A percentile compares a stretch with the other conserved stretches of the same genome.
phyloP scores from a whole-genome alignment of 1,139 yeast species.

The Saccharomyces hybrid region DNA sequence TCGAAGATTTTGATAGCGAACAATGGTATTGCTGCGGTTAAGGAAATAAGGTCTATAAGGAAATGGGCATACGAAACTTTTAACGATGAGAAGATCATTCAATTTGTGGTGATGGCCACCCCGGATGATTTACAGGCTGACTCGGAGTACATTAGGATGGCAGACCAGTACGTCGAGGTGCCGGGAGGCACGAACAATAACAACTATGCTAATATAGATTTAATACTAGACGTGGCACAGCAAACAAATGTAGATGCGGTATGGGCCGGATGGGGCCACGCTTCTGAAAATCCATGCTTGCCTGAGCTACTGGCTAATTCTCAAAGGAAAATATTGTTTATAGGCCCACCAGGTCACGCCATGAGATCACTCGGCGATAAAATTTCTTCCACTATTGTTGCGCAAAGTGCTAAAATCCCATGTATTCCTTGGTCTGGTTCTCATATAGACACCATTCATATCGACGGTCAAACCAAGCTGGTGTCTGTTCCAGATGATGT shows the following conservation, averaged over 20 bases:
- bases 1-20: conserved; percentile 85
- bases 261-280: conserved; percentile 99
- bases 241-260: conserved; percentile 95
- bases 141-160: conserved; percentile 97
- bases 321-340: conserved; percentile 78
- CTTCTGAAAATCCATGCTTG: conserved; percentile 88
- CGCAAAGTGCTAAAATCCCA: conserved; percentile 95
- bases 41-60: conserved; percentile 92
- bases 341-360: conserved; percentile 98
- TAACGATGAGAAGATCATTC: conserved; percentile 88
- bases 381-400: conserved; percentile 93
- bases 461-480: conserved; percentile 61
- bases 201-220: conserved; percentile 94
- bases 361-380: conserved; percentile 99
- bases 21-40: conserved; percentile 98
- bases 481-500: conserved; percentile 82
- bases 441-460: conserved; percentile 73
- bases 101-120: conserved; percentile 96
- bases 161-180: conserved; percentile 95
- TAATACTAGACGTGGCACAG: conserved; percentile 94
- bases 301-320: conserved; percentile 92
- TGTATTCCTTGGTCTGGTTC: conserved; percentile 99
- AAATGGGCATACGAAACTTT: conserved; percentile 99
- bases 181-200: conserved; percentile 99
- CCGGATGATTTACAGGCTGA: conserved; percentile 96